Evolutionary conservation across 225 moss, liverwort and hornwort genomes (phyloP).

Genomic region (Neckera pumila): DNA sequence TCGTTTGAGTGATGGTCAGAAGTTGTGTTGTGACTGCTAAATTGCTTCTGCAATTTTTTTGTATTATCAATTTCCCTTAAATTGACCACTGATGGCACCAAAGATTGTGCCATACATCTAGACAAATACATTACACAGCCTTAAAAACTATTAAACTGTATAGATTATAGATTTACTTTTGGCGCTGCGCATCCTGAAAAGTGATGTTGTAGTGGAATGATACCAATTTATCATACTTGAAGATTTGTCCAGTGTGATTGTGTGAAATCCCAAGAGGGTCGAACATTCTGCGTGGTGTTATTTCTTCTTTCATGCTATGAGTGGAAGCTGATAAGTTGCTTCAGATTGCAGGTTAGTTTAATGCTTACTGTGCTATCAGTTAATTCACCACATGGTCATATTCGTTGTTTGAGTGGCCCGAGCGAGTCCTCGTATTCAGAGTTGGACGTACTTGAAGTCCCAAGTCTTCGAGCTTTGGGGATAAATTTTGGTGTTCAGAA

Average conservation of each 20-base stretch:
- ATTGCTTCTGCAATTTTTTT: neutral
- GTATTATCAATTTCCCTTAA: neutral
- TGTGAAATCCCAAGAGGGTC: neutral
- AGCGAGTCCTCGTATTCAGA: neutral
- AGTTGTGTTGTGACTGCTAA: neutral
- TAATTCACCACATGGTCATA: neutral
- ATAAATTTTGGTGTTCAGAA: neutral
- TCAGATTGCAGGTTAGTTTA: neutral
- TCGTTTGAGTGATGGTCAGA: neutral
- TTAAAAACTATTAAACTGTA: neutral
- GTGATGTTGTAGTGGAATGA: neutral
- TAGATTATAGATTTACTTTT: neutral
- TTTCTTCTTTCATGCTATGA: neutral
- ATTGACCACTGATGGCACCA: neutral
- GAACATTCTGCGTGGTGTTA: neutral
- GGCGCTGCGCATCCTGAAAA: neutral
- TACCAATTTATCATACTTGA: neutral
- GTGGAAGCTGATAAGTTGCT: neutral
- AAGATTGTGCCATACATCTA: neutral
- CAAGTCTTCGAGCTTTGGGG: neutral
- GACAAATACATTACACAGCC: too few relatives aligned
- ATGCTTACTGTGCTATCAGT: neutral
- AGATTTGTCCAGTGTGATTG: neutral
- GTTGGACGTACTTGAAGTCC: neutral
- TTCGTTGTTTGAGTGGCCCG: too few relatives aligned